Conservation (phyloP, 352 stramenopile genomes). For the Phytophthora pistaciae region DNA sequence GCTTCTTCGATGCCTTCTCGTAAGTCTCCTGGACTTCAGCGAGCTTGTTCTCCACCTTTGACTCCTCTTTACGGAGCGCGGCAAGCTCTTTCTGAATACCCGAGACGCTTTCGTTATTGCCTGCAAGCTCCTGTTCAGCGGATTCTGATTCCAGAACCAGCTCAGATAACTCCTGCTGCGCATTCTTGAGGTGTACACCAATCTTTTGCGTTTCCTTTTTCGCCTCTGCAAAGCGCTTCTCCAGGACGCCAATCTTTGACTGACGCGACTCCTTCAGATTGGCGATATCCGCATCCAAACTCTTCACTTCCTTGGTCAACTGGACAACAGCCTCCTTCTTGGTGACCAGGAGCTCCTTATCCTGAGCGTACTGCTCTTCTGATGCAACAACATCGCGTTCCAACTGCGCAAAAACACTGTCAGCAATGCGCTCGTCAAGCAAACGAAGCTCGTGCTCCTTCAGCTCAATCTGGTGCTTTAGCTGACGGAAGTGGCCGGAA, state of each 20-base stretch:
- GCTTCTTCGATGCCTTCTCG: slow-evolving; percentile 63
- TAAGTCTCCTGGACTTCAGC: slow-evolving; percentile 71
- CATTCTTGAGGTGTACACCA: slow-evolving; percentile 61
- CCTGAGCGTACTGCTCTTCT: slow-evolving; percentile 79
- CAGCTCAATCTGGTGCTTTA: slow-evolving; percentile 83
- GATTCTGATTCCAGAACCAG: slow-evolving; percentile 80
- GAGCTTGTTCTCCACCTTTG: slow-evolving; percentile 78
- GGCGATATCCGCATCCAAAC: slow-evolving; percentile 81
- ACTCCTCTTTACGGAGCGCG: slow-evolving; percentile 66
- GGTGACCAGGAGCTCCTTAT: slow-evolving; percentile 64
- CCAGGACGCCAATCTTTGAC: slow-evolving; percentile 81
- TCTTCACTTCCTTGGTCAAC: slow-evolving; percentile 79
- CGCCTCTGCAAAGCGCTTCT: slow-evolving; percentile 76
- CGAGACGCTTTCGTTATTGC: slow-evolving; percentile 58
- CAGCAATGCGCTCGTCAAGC: slow-evolving; percentile 83
- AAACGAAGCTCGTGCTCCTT: slow-evolving; percentile 86
- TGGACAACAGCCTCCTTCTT: slow-evolving; percentile 80
- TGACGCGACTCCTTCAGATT: slow-evolving; percentile 85
- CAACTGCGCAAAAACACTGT: slow-evolving; percentile 81
- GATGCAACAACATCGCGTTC: slow-evolving; percentile 74
- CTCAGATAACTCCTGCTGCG: slow-evolving; percentile 78
- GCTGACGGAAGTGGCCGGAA: slow-evolving; percentile 71
- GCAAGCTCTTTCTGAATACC: slow-evolving; percentile 71
- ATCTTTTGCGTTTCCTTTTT: slow-evolving; percentile 84
- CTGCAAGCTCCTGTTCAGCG: slow-evolving; percentile 69